A percentile compares a stretch with the other conserved stretches of the same genome.
These are phyloP conservation scores for Vigna reflexopilosa DNA, from an alignment of 306 rosid genomes.

Conservation along the genomic window DNA sequence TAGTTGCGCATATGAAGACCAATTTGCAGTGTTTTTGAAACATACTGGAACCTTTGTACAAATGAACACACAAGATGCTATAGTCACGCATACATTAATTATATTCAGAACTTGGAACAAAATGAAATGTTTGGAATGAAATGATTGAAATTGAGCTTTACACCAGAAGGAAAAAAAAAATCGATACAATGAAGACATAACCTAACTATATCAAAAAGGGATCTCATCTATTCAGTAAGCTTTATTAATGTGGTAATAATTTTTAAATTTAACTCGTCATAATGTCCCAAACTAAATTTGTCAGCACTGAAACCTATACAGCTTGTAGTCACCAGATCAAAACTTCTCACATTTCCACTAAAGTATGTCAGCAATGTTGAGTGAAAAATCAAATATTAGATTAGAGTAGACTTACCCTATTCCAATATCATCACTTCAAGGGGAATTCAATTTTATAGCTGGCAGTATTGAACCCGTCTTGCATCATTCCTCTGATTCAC, in stretches of 20 bases:
- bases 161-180: neutral
- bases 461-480: conserved; percentile 38
- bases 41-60: conserved; percentile 1
- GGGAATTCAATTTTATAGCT: conserved; percentile 36
- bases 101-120: conserved; percentile 23
- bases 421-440: conserved; percentile 41
- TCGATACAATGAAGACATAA: conserved; percentile 40
- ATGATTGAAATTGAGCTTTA: conserved; percentile 42
- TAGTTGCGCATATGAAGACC: conserved; percentile 1
- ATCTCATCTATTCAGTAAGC: conserved; percentile 48
- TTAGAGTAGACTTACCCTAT: conserved; percentile 37
- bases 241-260: conserved; percentile 41
- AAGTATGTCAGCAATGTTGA: conserved; percentile 38
- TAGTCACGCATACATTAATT: neutral
- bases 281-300: conserved; percentile 38
- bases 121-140: conserved; percentile 27
- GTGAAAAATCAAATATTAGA: conserved; percentile 45
- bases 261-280: conserved; percentile 48
- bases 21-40: conserved; percentile 24
- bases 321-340: conserved; percentile 49
- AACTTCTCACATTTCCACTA: conserved; percentile 48
- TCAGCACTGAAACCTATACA: conserved; percentile 56
- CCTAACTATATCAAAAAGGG: conserved; percentile 40
- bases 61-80: neutral
- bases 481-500: conserved; percentile 49